These are phyloP conservation scores for Pseudopyrenochaeta lycopersici DNA, from an alignment of 2,329 filamentous ascomycete genomes.

Conservation along the genomic window DNA sequence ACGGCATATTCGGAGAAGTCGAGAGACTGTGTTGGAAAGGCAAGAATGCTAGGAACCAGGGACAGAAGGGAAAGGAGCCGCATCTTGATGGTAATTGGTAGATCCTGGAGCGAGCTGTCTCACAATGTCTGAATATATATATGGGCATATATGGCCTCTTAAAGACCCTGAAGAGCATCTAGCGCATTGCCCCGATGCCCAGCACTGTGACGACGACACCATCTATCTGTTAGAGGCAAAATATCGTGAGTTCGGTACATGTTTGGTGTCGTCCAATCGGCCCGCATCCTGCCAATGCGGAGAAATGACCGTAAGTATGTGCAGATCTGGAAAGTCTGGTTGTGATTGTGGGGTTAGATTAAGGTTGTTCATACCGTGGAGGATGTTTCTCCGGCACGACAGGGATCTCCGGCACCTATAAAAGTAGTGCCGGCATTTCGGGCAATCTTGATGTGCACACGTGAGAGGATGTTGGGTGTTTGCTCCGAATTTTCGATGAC, in stretches of 20 bases:
- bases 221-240: conserved; percentile 18
- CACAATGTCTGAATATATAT: background rate
- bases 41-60: conserved; percentile 20
- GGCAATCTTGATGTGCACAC: background rate
- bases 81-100: conserved; percentile 15
- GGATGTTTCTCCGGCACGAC: conserved; percentile 11
- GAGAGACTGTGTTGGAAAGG: conserved; percentile 26
- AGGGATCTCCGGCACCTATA: background rate
- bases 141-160: background rate
- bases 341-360: conserved; percentile 15
- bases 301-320: conserved; percentile 6
- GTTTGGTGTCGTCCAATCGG: conserved; percentile 11
- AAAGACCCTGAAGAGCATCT: too few relatives aligned
- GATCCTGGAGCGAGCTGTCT: background rate
- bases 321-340: background rate
- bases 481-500: background rate
- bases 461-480: background rate
- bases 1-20: conserved; percentile 30
- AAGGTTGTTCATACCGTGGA: conserved; percentile 7
- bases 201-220: background rate
- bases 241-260: background rate
- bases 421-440: conserved; percentile 10
- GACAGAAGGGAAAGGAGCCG: conserved; percentile 20
- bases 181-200: background rate
- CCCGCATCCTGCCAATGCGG: conserved; percentile 7